These are phyloP conservation scores for Pythium diclinum DNA, from an alignment of 352 stramenopile species.

Conservation along the genomic window DNA sequence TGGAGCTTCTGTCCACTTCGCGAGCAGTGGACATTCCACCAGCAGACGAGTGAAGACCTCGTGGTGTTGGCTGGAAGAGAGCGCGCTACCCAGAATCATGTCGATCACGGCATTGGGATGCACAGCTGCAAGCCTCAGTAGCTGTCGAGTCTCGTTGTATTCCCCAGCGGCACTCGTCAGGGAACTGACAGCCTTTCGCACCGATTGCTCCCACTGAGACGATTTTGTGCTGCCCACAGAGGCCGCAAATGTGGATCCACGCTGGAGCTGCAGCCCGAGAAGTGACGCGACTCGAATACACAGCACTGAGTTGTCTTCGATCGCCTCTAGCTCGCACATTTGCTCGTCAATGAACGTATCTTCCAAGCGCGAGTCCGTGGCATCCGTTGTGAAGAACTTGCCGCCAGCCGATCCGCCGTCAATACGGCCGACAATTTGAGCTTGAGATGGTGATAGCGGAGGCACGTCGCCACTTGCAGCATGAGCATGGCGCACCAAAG, in stretches of 20 bases:
- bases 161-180: not conserved
- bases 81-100: not conserved
- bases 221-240: not conserved
- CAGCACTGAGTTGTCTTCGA: not conserved
- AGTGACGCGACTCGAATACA: conserved; percentile 8
- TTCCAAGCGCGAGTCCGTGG: not conserved
- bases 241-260: not conserved
- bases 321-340: not conserved
- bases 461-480: no score
- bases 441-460: not conserved
- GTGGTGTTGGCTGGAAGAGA: conserved; percentile 12
- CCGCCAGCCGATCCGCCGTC: not conserved
- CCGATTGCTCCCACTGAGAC: conserved; percentile 6
- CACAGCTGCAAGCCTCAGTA: conserved; percentile 13
- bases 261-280: conserved; percentile 5
- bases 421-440: not conserved
- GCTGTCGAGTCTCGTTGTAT: not conserved
- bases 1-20: not conserved
- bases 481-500: no score
- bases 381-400: not conserved
- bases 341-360: not conserved
- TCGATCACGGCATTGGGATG: conserved; percentile 10
- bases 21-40: conserved; percentile 13
- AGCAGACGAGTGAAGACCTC: conserved; percentile 8
- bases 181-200: conserved; percentile 20